Evolutionary conservation across 2,329 filamentous ascomycete genomes (phyloP).

Genomic region (Epichloe aotearoae): DNA sequence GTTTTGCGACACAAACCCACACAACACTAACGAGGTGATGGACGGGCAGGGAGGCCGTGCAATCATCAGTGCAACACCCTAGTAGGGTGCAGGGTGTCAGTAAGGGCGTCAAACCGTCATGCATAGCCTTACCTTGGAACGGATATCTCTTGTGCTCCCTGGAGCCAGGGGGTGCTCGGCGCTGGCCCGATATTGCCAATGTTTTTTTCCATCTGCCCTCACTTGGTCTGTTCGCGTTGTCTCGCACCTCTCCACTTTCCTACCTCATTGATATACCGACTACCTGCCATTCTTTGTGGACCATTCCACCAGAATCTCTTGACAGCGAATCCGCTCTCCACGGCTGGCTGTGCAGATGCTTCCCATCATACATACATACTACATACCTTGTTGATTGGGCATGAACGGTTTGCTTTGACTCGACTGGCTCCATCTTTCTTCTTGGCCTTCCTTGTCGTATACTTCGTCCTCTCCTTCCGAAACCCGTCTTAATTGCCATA

Average conservation of each 20-base stretch:
- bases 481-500: neutral
- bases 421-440: neutral
- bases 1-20: neutral
- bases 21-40: no score
- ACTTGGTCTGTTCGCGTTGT: neutral
- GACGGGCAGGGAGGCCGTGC: neutral
- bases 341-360: slow-evolving; percentile 1
- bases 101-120: neutral
- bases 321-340: neutral
- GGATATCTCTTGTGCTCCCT: neutral
- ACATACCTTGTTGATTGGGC: neutral
- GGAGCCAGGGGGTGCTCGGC: neutral
- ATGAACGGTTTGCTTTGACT: neutral
- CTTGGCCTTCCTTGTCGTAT: neutral
- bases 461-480: neutral
- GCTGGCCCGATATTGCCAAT: neutral
- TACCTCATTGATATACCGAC: neutral
- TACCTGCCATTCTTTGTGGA: slow-evolving; percentile 2
- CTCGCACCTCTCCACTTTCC: neutral
- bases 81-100: neutral
- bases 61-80: neutral
- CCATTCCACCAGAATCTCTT: neutral
- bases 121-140: neutral
- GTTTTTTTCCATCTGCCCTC: neutral
- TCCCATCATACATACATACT: neutral